Evolutionary conservation across 2,329 filamentous ascomycete genomes (phyloP), one percentile per base, ranked within the genome.

Genomic region (Claviceps sp.): DNA sequence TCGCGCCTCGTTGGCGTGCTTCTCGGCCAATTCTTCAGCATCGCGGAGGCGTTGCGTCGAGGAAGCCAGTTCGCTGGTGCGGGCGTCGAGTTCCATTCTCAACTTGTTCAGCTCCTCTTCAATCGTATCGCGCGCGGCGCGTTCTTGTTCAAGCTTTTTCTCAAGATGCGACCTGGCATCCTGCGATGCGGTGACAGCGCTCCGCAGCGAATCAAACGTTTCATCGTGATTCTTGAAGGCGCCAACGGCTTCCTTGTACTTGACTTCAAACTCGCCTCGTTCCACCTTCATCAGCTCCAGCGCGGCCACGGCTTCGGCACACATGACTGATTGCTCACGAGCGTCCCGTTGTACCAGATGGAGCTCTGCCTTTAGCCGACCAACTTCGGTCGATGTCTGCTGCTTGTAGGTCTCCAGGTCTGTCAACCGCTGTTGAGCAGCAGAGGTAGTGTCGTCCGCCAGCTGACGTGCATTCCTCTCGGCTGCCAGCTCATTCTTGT

Each of bases 321-420:
- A 81, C 30, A 81, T 73, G n/a, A 89, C 80, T 0, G 87, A 81
- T 58, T 95, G 85, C 59, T 97, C 88, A 54, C 93, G 79, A 22
- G 86, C 82, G 52, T 85, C 79, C 37, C 82, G 85, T 63, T 95
- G 86, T 1, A 81, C 76, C 59, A 87, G 76, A 62, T 97, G 89
- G 39, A 98, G 71, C 62, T 96, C 89, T 1, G 87, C 84, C 58
- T 90, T 87, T 39, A 98, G 71, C 26, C 82, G 84, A 65, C 97
- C 91, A 8, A 94, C 73, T 64, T 98, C 91, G 1, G 86, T 80
- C 3, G 88, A 84, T 40, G 86, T 89, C 61, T 85, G 84, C 62
- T 95, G 87, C 62, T 87, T 85, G 64, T 87, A 91, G 44, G 76
- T 76, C 64, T 97, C 91, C 2, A 98, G 74, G 59, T 96, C 89